Evolutionary conservation across 2,329 filamentous ascomycete genomes (phyloP).

Genomic region (Fusarium continuum): DNA sequence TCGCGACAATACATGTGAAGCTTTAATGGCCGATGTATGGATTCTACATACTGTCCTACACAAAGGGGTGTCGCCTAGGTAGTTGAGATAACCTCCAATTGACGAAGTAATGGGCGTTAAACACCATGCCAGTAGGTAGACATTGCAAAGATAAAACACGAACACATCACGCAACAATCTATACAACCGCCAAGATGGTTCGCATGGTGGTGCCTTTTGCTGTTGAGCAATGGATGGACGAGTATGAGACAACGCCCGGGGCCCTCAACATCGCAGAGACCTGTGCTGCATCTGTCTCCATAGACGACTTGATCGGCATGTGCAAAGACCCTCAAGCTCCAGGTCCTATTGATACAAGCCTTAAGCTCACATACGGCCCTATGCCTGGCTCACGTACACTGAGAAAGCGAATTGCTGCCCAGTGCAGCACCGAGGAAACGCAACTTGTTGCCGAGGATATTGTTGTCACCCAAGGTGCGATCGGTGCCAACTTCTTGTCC

Average conservation of each 20-base stretch:
- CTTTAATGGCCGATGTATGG: too few species aligned
- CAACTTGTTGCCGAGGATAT: slow-evolving; percentile 67
- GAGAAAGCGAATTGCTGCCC: slow-evolving; percentile 69
- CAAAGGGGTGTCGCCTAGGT: too few species aligned
- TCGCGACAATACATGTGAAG: neutral
- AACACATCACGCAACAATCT: neutral
- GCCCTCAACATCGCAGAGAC: slow-evolving; percentile 81
- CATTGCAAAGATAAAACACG: neutral
- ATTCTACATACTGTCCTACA: too few species aligned
- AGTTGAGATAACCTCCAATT: neutral
- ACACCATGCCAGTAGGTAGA: neutral
- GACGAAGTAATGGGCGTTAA: slow-evolving; percentile 1
- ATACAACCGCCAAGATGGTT: slow-evolving; percentile 55
- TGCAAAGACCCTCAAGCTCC: slow-evolving; percentile 60
- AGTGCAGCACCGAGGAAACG: slow-evolving; percentile 68
- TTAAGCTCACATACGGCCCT: slow-evolving; percentile 75
- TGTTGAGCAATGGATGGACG: slow-evolving; percentile 78
- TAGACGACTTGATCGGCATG: slow-evolving; percentile 71
- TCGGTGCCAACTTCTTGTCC: slow-evolving; percentile 83
- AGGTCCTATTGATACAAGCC: slow-evolving; percentile 58
- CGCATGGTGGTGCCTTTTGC: slow-evolving; percentile 67
- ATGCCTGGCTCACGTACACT: slow-evolving; percentile 74
- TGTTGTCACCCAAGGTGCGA: slow-evolving; percentile 81
- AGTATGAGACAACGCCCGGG: slow-evolving; percentile 64
- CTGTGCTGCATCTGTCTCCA: slow-evolving; percentile 77